Evolutionary conservation across 768 basidiomycete genomes (phyloP), one percentile per base, ranked within the genome.

Genomic region (Tremella yokohamensis): DNA sequence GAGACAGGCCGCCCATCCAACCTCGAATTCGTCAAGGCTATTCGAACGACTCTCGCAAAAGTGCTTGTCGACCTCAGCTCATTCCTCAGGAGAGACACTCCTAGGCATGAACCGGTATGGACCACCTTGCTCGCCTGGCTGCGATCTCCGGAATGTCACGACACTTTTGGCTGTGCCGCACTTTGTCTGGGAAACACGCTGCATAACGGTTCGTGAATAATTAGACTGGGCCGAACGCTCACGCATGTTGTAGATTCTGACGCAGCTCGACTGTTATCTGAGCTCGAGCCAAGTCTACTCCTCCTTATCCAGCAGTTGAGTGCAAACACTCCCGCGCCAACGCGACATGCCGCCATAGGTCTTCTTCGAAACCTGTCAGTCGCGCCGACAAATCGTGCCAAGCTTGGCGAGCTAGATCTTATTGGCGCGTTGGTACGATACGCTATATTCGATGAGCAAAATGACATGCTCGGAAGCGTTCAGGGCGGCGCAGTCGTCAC

Each of bases 271-370:
- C 9, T 26, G 8, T 52, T 45, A 22, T 39, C 48, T 3, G 8
- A 3, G 15, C 24, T 39, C 25, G 24, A 34, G 15, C 51, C 38
- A 8, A n/a, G 25, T 8, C 25, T 11, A n/a, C 45, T 61, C 11
- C 47, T 59, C n/a, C n/a, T 15, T 13, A 34, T 34, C 29, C 29
- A 34, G 29, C 29, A 18, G 39, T 63, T 19, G 29, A 34, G 29
- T 11, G 38, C 59, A 13, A 38, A 40, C 2, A 57, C 54, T 12
- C 44, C 52, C 7, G 54, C 67, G 7, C 73, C 91, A 74, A 80
- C 93, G 60, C 90, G 93, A 74, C 92, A 97, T 68, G 90, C 89
- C 15, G 83, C 89, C 56, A 80, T 94, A 22, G 90, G 90, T 24
- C 79, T 98, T 38, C 80, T 97, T 40, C 89, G 90, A 73, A 88